A percentile compares a stretch with the other conserved stretches of the same genome.
Evolutionary conservation across 441 rosid species (phyloP).

Genomic region (Pelargonium myrrhifolium): DNA sequence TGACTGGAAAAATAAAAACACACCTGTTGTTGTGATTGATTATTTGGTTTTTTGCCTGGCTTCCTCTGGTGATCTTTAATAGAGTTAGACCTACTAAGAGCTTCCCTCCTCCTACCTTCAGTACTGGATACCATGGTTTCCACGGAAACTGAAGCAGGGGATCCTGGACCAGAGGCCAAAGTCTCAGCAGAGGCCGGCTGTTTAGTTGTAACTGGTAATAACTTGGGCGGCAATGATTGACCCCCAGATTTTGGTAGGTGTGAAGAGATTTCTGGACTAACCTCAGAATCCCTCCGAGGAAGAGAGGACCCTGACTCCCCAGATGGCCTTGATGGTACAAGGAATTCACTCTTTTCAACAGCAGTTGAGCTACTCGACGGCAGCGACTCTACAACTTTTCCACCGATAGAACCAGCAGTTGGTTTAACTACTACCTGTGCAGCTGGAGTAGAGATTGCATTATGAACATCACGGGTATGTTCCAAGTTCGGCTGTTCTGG

Average conservation of each 20-base stretch:
- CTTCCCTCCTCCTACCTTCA: constrained; percentile 38
- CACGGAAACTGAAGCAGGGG: constrained; percentile 23
- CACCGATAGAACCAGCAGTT: constrained; percentile 31
- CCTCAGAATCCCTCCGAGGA: constrained; percentile 33
- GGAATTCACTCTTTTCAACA: constrained; percentile 40
- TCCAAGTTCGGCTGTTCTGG: constrained; percentile 15
- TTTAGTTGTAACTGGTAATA: constrained; percentile 28
- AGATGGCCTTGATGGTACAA: constrained; percentile 29
- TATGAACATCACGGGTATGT: constrained; percentile 41
- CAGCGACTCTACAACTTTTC: constrained; percentile 21
- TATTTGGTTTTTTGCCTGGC: constrained; percentile 34
- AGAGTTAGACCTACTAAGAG: constrained; percentile 43
- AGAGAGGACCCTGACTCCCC: constrained; percentile 31
- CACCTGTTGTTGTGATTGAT: constrained; percentile 30
- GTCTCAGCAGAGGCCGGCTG: constrained; percentile 27
- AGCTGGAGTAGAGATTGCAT: constrained; percentile 28
- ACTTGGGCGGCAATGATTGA: constrained; percentile 31
- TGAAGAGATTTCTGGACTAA: constrained; percentile 31
- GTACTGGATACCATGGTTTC: constrained; percentile 24
- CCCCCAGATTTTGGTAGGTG: constrained; percentile 33
- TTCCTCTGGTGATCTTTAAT: constrained; percentile 48
- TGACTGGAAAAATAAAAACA: constrained; percentile 1
- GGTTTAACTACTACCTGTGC: constrained; percentile 52
- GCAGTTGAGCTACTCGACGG: constrained; percentile 23
- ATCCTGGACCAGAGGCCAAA: constrained; percentile 13